Evolutionary conservation across 495 filamentous ascomycete species (phyloP).

Genomic region (Ascobolus immersus): DNA sequence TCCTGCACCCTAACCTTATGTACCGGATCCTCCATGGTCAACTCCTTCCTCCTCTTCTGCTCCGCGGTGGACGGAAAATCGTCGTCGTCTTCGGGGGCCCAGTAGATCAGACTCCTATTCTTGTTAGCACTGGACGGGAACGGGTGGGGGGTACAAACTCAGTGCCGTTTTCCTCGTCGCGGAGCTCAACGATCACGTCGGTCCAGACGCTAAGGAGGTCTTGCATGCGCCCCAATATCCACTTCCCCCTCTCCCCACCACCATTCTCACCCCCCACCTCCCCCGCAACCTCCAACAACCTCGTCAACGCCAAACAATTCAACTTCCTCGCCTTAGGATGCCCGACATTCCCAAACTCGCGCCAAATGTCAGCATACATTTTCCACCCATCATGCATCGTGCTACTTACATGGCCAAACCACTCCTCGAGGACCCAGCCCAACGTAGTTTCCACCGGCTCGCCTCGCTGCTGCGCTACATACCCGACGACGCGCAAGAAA

Average conservation of each 20-base stretch:
- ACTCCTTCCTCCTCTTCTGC: constrained; percentile 19
- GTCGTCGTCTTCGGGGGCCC: constrained; percentile 17
- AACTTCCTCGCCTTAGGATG: constrained; percentile 55
- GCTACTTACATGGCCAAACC: constrained; percentile 39
- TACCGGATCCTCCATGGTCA: constrained; percentile 39
- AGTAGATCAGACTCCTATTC: constrained; percentile 24
- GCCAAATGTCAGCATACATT: not conserved
- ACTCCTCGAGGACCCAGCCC: constrained; percentile 55
- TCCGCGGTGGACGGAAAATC: not conserved
- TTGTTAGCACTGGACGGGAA: constrained; percentile 8
- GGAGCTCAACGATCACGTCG: constrained; percentile 34
- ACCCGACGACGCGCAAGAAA: constrained; percentile 32
- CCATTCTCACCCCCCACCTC: constrained; percentile 9
- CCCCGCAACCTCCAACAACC: constrained; percentile 36
- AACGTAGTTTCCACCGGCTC: constrained; percentile 26
- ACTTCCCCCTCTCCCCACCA: constrained; percentile 18
- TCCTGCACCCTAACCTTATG: constrained; percentile 41
- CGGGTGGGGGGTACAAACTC: constrained; percentile 21
- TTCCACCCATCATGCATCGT: not conserved
- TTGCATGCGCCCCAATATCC: constrained; percentile 35
- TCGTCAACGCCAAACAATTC: constrained; percentile 54
- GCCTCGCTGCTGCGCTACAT: constrained; percentile 17
- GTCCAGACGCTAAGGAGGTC: constrained; percentile 46
- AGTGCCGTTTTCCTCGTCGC: constrained; percentile 28
- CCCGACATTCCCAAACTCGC: constrained; percentile 46